Conservation (phyloP, 495 filamentous ascomycete species). For the Parachaetomium inaequale region DNA sequence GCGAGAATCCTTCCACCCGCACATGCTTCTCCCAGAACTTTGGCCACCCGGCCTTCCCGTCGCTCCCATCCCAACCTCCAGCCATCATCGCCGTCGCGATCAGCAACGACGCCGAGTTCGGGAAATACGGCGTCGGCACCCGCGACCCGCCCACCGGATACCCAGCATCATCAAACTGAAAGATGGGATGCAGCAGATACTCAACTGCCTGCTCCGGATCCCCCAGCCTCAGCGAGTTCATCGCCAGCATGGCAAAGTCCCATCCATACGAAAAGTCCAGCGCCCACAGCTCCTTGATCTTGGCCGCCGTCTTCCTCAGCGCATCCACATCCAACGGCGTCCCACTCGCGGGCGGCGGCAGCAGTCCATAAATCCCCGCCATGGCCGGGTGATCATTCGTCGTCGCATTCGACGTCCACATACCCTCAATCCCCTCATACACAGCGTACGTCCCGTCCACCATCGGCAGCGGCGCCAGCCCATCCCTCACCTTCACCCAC, state of each 20-base stretch:
- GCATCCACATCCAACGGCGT: slow-evolving; percentile 38
- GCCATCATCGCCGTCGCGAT: slow-evolving; percentile 54
- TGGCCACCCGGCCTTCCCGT: slow-evolving; percentile 38
- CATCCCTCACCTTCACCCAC: slow-evolving; percentile 43
- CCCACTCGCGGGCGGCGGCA: slow-evolving; percentile 43
- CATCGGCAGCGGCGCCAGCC: slow-evolving; percentile 46
- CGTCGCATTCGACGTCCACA: slow-evolving; percentile 45
- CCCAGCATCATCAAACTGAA: slow-evolving; percentile 50
- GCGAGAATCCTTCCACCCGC: slow-evolving; percentile 45
- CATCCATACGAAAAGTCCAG: slow-evolving; percentile 50
- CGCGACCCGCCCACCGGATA: slow-evolving; percentile 49
- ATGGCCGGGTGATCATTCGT: slow-evolving; percentile 51
- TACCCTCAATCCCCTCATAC: slow-evolving; percentile 49
- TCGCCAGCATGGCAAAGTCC: slow-evolving; percentile 54
- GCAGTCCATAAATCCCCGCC: slow-evolving; percentile 47
- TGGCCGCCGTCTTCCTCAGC: slow-evolving; percentile 41
- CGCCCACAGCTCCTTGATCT: slow-evolving; percentile 46
- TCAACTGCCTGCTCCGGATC: slow-evolving; percentile 44
- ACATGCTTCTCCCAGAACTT: slow-evolving; percentile 41
- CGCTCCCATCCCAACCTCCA: slow-evolving; percentile 49
- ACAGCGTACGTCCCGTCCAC: slow-evolving; percentile 44
- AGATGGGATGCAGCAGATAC: slow-evolving; percentile 47
- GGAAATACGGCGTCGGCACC: slow-evolving; percentile 57
- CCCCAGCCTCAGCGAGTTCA: slow-evolving; percentile 49
- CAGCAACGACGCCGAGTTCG: slow-evolving; percentile 45